Conservation (phyloP, 441 rosid genomes). For the Corymbia citriodora region DNA sequence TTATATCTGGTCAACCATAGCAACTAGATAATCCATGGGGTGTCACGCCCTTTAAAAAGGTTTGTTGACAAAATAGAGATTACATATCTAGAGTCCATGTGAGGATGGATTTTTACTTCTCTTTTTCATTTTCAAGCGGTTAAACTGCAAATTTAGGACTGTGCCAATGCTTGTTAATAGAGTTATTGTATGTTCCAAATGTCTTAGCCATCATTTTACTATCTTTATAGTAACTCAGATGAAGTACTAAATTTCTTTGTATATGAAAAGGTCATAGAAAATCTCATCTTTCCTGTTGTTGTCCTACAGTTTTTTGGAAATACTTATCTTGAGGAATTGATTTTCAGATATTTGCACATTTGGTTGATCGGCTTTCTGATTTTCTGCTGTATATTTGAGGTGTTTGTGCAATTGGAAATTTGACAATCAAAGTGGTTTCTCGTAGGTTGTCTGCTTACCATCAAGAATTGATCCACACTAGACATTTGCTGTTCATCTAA, state of each 20-base stretch:
- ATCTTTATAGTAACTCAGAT: background rate
- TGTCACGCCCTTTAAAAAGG: conserved; percentile 30
- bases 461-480: no score
- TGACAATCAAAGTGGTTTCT: no score
- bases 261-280: background rate
- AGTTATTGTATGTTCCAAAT: background rate
- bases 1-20: no score
- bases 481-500: no score
- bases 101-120: background rate
- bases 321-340: no score
- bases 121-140: background rate
- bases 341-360: no score
- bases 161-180: background rate
- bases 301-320: no score
- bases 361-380: no score
- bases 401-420: no score
- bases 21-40: no score
- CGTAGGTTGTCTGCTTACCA: no score
- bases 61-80: conserved; percentile 9
- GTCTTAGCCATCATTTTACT: background rate
- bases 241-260: background rate
- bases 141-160: background rate
- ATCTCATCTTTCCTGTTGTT: background rate
- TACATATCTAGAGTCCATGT: background rate
- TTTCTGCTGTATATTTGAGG: no score